A percentile compares a stretch with the other conserved stretches of the same genome.
phyloP scores from a whole-genome alignment of 306 rosid species.

The Prunus armeniaca region DNA sequence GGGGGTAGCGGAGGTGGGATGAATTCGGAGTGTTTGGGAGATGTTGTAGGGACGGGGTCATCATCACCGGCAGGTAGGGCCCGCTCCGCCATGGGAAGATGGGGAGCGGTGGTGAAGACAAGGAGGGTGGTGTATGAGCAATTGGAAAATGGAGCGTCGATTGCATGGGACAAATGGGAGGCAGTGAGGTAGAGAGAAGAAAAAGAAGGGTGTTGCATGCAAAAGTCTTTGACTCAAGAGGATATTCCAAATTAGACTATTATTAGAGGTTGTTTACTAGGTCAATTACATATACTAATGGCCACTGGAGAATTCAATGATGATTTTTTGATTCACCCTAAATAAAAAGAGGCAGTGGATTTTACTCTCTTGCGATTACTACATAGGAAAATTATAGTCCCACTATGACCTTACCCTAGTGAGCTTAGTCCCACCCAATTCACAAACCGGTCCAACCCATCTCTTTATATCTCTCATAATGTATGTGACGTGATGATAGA shows the following conservation, averaged over 20 bases:
- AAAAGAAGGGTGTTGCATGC: not conserved
- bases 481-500: too few species aligned
- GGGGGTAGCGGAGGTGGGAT: not conserved
- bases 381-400: not conserved
- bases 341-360: not conserved
- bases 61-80: not conserved
- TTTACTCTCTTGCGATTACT: not conserved
- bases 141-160: slow-evolving; percentile 9
- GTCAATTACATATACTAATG: not conserved
- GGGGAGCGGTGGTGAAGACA: slow-evolving; percentile 41
- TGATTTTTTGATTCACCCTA: not conserved
- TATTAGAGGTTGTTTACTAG: not conserved
- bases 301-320: not conserved
- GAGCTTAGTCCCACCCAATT: not conserved
- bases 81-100: slow-evolving; percentile 79
- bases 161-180: slow-evolving; percentile 28
- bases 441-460: not conserved
- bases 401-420: not conserved
- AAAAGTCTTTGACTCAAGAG: not conserved
- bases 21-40: not conserved
- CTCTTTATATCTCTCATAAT: too few species aligned
- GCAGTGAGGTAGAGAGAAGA: not conserved
- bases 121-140: slow-evolving; percentile 5
- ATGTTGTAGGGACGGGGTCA: not conserved
- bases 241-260: not conserved